phyloP scores from a whole-genome alignment of 345 rosid species.

The Eucalyptus regnans region DNA sequence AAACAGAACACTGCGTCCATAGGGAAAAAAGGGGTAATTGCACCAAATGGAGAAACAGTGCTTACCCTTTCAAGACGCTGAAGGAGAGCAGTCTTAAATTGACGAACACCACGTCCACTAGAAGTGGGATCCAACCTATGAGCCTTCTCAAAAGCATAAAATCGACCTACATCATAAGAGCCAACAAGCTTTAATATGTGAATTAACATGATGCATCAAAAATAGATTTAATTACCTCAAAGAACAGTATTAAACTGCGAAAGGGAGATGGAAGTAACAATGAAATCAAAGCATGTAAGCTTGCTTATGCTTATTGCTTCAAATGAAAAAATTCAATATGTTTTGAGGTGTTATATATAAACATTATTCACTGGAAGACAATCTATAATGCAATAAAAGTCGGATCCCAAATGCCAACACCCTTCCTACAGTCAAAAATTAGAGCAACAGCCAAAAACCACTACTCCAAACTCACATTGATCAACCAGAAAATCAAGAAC shows the following conservation, averaged over 20 bases:
- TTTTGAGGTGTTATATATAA: neutral
- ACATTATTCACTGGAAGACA: neutral
- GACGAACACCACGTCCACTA: constrained; percentile 98
- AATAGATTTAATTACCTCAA: neutral
- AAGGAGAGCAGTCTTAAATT: constrained; percentile 96
- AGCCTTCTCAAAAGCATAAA: constrained; percentile 97
- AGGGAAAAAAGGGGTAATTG: neutral
- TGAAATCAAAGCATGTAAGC: neutral
- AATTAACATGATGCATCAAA: neutral
- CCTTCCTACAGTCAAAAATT: neutral
- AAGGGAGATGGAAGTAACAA: neutral
- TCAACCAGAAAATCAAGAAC: neutral
- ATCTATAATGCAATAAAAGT: neutral
- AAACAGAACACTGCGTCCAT: neutral
- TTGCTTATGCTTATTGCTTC: neutral
- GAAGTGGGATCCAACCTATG: constrained; percentile 96
- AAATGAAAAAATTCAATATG: neutral
- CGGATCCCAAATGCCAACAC: neutral
- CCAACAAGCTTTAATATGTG: neutral
- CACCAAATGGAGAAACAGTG: neutral
- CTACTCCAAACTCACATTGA: neutral
- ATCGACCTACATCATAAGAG: constrained; percentile 53
- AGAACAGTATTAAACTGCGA: neutral
- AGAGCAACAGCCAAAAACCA: neutral
- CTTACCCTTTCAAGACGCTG: constrained; percentile 96